A percentile compares a stretch with the other conserved stretches of the same genome.
Evolutionary conservation across 2,329 filamentous ascomycete genomes (phyloP).

Genomic region (Aplosporella prunicola): DNA sequence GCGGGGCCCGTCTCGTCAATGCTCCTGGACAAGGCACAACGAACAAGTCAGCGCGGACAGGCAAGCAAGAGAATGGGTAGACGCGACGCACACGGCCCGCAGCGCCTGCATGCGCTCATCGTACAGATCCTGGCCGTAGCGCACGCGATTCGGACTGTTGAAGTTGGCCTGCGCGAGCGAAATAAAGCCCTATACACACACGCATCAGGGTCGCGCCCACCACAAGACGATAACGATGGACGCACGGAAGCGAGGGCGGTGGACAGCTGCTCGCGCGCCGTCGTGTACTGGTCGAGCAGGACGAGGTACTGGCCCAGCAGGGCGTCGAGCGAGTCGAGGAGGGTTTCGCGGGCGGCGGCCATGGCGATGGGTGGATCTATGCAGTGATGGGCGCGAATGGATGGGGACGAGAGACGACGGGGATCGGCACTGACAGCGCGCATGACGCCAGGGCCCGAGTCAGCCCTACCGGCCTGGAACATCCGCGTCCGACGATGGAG

Average conservation of each 20-base stretch:
- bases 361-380: too few species aligned
- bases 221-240: neutral
- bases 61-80: too few species aligned
- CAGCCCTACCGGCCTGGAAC: too few species aligned
- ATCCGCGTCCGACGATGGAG: too few species aligned
- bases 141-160: constrained; percentile 50
- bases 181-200: constrained; percentile 33
- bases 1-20: constrained; percentile 2
- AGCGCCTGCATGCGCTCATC: constrained; percentile 63
- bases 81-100: constrained; percentile 37
- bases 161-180: constrained; percentile 68
- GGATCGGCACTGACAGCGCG: too few species aligned
- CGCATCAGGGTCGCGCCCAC: neutral
- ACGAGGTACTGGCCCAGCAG: constrained; percentile 57
- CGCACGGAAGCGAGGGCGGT: constrained; percentile 46
- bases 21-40: constrained; percentile 41
- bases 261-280: constrained; percentile 46
- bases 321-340: constrained; percentile 45
- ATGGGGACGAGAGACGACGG: too few species aligned
- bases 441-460: too few species aligned
- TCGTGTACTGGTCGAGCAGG: constrained; percentile 58
- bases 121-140: constrained; percentile 62
- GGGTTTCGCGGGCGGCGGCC: constrained; percentile 12
- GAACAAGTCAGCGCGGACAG: constrained; percentile 19
- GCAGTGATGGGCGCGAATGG: too few species aligned